Base-by-base conservation (phyloP, 1,284 basidiomycete genomes). In the Leccinum solheimii region DNA sequence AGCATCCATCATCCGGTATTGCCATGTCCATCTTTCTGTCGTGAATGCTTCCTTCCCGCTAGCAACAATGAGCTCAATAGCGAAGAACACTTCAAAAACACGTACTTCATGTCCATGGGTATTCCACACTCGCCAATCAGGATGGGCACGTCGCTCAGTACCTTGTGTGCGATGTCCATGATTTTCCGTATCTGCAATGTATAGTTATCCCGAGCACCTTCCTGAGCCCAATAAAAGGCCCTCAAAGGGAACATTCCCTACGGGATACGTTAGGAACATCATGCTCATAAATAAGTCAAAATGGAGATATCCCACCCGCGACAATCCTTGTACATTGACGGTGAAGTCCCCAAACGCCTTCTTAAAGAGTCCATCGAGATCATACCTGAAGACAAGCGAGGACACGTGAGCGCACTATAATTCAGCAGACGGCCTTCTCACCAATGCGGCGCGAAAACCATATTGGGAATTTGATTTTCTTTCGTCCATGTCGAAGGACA, bases 361-460 rank as follows among this genome's bases (percentile, higher is more conserved):
- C 30, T 78, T 77, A 76, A 97, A 97, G 30, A 98, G 79, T 3
- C 87, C 84, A 63, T 95, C 88, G 7, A 98, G 81, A 72, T 97
- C 95, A 69, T 98, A 97, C 91, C 91, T 93, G 61, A n/a, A 19
- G 5, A 34, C n/a, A 43, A n/a, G 48, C 57, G 32, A 62, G 55
- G 43, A 45, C 3, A n/a, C 5, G 3, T 19, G 21, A 56, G 21
- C 7, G 7, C 6, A 53, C 11, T 30, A 10, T 50, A 5, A 9
- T 32, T 43, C 2, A 55, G 6, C 40, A 13, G 9, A 49, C 19
- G 55, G 11, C 5, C n/a, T 0, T 69, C 80, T 64, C 66, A 91
- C 94, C 94, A 97, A 71, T 98, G 95, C 1, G 95, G 95, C 0
- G 93, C 88, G 68, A 87, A 95, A 5, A 97, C 87, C 82, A 97